Conservation (phyloP, 2,329 filamentous ascomycete species). For the Colletotrichum sp. region DNA sequence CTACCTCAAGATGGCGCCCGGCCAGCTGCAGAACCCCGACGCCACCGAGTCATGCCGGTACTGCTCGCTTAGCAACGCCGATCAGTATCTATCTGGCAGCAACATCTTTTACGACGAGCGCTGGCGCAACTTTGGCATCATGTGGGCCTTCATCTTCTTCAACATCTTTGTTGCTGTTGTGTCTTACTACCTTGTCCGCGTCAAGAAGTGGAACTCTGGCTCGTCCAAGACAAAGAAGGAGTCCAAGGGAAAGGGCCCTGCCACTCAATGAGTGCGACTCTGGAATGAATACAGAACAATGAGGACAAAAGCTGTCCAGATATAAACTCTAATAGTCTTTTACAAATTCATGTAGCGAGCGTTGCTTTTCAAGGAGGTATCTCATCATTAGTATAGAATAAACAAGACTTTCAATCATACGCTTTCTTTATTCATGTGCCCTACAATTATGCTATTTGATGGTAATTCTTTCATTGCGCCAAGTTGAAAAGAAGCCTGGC, state of each 20-base stretch:
- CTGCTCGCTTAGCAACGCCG: conserved; percentile 67
- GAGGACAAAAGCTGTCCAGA: neutral
- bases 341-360: neutral
- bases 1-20: conserved; percentile 55
- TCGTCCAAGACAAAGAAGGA: conserved; percentile 7
- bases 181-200: conserved; percentile 62
- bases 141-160: conserved; percentile 71
- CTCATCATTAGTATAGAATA: neutral
- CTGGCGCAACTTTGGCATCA: conserved; percentile 74
- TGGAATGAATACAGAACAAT: neutral
- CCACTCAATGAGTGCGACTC: neutral
- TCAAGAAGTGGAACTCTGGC: conserved; percentile 16
- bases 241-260: neutral
- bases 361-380: neutral
- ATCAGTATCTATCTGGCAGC: conserved; percentile 59
- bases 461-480: neutral
- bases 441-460: neutral
- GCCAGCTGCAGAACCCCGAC: conserved; percentile 66
- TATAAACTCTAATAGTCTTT: neutral
- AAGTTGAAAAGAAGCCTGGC: neutral
- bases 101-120: conserved; percentile 56
- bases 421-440: neutral
- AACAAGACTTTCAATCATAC: neutral
- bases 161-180: conserved; percentile 64
- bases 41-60: conserved; percentile 67